Evolutionary conservation across 2,329 filamentous ascomycete genomes (phyloP).

Genomic region (Aspergillus floridensis): DNA sequence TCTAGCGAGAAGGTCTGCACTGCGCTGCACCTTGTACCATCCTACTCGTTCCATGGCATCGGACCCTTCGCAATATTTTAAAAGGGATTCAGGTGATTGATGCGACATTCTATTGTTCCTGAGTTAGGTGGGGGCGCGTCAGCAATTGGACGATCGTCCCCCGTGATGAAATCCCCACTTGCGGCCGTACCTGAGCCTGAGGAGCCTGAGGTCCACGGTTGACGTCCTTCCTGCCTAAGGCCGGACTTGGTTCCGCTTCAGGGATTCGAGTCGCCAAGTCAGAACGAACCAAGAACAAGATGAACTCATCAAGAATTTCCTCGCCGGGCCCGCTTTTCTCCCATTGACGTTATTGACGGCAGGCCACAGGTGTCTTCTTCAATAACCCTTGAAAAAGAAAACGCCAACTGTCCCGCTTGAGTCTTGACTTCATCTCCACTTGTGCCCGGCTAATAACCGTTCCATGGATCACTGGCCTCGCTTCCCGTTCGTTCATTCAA

Average conservation of each 20-base stretch:
- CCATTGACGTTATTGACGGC: not conserved
- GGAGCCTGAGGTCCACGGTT: too few species aligned
- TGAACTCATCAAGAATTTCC: not conserved
- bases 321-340: not conserved
- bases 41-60: too few species aligned
- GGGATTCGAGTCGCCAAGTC: not conserved
- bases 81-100: not conserved
- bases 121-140: not conserved
- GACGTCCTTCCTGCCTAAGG: too few species aligned
- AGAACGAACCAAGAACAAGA: not conserved
- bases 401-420: too few species aligned
- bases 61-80: too few species aligned
- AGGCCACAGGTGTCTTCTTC: not conserved
- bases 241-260: too few species aligned
- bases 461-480: not conserved
- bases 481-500: not conserved
- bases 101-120: not conserved
- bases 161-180: not conserved
- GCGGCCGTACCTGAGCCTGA: not conserved
- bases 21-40: too few species aligned
- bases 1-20: too few species aligned
- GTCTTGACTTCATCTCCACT: not conserved
- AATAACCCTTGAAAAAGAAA: not conserved
- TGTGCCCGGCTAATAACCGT: not conserved
- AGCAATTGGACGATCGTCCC: not conserved